These are phyloP conservation scores for Oryza glaberrima DNA, from an alignment of 176 grass and related monocot species.

Conservation along the genomic window DNA sequence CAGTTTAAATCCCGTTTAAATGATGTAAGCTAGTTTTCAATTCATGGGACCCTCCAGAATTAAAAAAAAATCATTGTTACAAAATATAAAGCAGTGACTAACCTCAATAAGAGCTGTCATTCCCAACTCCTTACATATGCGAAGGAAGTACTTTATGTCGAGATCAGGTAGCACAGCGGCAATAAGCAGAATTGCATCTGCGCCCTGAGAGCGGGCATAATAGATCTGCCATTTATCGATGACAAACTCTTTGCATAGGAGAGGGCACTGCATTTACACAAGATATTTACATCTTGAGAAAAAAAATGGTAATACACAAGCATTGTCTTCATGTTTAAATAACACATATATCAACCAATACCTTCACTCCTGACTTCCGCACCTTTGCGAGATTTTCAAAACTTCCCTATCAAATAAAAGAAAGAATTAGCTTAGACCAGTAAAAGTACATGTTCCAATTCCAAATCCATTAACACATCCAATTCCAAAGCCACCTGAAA, in stretches of 20 bases:
- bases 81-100: neutral
- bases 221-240: constrained; percentile 95
- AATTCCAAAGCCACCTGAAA: constrained; percentile 60
- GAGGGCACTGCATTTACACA: constrained; percentile 85
- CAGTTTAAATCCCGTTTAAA: neutral
- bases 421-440: constrained; percentile 7
- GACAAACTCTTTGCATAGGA: constrained; percentile 98
- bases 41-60: neutral
- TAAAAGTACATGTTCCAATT: neutral
- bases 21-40: neutral
- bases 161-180: constrained; percentile 83
- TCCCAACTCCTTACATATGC: constrained; percentile 76
- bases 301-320: constrained; percentile 17
- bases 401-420: constrained; percentile 59
- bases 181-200: constrained; percentile 93
- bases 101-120: constrained; percentile 94
- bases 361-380: constrained; percentile 79
- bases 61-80: neutral
- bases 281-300: constrained; percentile 17
- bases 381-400: constrained; percentile 94
- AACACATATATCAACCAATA: constrained; percentile 34
- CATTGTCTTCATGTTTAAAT: constrained; percentile 10
- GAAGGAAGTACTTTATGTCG: constrained; percentile 72
- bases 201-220: constrained; percentile 77
- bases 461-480: neutral